Percentiles rank a stretch among this genome's conserved stretches.
Conservation (phyloP, 1,139 yeast species). For the Suhomyces yuchorum region DNA sequence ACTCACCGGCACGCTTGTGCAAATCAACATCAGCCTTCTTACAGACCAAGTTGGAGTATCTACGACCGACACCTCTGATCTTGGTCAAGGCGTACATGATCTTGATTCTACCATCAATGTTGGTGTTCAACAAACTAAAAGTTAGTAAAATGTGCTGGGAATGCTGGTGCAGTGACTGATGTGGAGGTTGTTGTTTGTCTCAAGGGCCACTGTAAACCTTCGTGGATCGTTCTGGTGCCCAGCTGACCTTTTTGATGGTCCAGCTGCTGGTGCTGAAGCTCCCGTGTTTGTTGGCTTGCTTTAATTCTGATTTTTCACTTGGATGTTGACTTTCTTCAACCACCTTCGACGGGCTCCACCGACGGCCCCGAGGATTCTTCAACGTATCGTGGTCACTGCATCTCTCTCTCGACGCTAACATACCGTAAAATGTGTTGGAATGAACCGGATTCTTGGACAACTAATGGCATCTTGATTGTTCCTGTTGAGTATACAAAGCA, state of each 20-base stretch:
- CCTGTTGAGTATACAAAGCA: slow-evolving; percentile 20
- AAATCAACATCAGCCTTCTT: slow-evolving; percentile 99
- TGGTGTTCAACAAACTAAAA: slow-evolving; percentile 96
- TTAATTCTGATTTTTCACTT: slow-evolving; percentile 2
- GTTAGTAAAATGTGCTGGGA: slow-evolving; percentile 8
- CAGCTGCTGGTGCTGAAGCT: not conserved
- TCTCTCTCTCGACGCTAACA: slow-evolving; percentile 35
- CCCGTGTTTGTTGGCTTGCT: not conserved
- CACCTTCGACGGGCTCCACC: not conserved
- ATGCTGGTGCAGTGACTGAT: not conserved
- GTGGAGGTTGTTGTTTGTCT: too few relatives aligned
- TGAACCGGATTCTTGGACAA: slow-evolving; percentile 98
- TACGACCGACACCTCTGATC: slow-evolving; percentile 99
- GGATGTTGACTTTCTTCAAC: not conserved
- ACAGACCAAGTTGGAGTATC: slow-evolving; percentile 99
- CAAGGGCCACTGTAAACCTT: too few relatives aligned
- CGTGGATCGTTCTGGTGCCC: too few relatives aligned
- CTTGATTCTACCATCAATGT: slow-evolving; percentile 99
- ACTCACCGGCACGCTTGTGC: slow-evolving; percentile 99
- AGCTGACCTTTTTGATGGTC: not conserved
- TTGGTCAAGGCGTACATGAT: slow-evolving; percentile 99
- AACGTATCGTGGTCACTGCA: not conserved
- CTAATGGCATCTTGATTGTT: slow-evolving; percentile 79
- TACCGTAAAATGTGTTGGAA: slow-evolving; percentile 99
- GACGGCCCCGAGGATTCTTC: not conserved